These are phyloP conservation scores for Teunomyces lycoperdinae DNA, from an alignment of 805 yeast species.

Conservation along the genomic window DNA sequence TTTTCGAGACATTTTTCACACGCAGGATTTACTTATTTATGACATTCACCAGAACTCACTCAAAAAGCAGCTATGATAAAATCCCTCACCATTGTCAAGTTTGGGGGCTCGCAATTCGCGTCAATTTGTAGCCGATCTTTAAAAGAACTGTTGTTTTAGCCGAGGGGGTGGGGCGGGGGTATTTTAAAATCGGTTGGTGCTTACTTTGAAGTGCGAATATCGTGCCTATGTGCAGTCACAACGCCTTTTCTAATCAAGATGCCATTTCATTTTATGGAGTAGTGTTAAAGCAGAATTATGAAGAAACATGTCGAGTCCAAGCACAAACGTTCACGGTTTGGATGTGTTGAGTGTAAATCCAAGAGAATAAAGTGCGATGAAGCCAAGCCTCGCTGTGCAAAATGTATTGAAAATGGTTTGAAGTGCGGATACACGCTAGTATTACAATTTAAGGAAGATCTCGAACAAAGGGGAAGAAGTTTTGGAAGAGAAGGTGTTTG, in stretches of 20 bases:
- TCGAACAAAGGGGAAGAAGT: conserved; percentile 19
- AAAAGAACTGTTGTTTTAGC: no score
- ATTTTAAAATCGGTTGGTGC: no score
- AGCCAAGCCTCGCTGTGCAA: conserved; percentile 20
- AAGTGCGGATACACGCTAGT: conserved; percentile 18
- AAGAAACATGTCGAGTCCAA: neutral
- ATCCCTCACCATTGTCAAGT: no score
- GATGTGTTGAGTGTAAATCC: conserved; percentile 22
- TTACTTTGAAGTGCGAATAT: neutral
- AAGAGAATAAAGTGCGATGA: conserved; percentile 27
- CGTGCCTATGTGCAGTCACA: neutral
- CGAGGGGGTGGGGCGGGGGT: no score
- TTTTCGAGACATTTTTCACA: no score
- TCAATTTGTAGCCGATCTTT: no score
- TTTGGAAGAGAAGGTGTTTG: conserved; percentile 30
- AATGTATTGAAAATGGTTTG: conserved; percentile 16
- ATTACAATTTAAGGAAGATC: conserved; percentile 26
- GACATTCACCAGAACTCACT: no score
- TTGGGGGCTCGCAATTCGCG: no score
- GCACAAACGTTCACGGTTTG: conserved; percentile 18
- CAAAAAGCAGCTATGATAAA: no score
- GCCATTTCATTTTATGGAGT: neutral
- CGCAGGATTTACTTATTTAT: no score
- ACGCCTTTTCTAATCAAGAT: neutral
- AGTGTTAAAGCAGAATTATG: neutral